These are phyloP conservation scores for Zymoseptoria brevis DNA, from an alignment of 2,329 filamentous ascomycete species.

Conservation along the genomic window DNA sequence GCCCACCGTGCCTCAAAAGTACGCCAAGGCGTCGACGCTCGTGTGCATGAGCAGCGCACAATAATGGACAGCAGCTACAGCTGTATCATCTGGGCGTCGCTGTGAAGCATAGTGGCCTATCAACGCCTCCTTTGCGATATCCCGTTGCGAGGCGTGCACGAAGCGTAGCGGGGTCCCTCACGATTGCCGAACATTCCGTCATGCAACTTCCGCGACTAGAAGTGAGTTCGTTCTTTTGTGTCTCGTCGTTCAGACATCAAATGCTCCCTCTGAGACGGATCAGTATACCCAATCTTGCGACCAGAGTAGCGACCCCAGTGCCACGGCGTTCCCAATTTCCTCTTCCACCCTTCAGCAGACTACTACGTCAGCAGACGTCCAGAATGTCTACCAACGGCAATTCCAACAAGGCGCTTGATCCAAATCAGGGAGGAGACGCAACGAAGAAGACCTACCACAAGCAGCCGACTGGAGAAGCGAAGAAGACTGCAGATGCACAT, in stretches of 20 bases:
- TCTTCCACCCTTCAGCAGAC: neutral
- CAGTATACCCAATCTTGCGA: neutral
- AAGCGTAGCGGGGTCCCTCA: neutral
- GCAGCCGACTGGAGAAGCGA: constrained; percentile 63
- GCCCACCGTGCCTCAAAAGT: neutral
- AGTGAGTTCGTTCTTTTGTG: neutral
- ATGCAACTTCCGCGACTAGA: neutral
- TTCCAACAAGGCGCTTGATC: constrained; percentile 29
- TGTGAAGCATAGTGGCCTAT: neutral
- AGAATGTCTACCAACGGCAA: constrained; percentile 9
- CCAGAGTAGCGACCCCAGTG: neutral
- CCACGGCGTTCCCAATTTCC: neutral
- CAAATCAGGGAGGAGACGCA: constrained; percentile 42
- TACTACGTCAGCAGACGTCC: neutral
- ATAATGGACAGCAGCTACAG: neutral
- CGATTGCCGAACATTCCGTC: neutral
- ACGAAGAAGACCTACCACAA: constrained; percentile 60
- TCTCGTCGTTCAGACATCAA: neutral
- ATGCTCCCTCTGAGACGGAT: neutral
- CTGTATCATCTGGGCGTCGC: neutral
- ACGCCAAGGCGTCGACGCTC: neutral
- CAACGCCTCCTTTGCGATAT: neutral
- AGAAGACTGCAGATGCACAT: constrained; percentile 61
- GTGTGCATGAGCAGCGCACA: neutral
- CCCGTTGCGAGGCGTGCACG: neutral